Evolutionary conservation across 1,284 basidiomycete species (phyloP).

Genomic region (Melampsora larici-populina): DNA sequence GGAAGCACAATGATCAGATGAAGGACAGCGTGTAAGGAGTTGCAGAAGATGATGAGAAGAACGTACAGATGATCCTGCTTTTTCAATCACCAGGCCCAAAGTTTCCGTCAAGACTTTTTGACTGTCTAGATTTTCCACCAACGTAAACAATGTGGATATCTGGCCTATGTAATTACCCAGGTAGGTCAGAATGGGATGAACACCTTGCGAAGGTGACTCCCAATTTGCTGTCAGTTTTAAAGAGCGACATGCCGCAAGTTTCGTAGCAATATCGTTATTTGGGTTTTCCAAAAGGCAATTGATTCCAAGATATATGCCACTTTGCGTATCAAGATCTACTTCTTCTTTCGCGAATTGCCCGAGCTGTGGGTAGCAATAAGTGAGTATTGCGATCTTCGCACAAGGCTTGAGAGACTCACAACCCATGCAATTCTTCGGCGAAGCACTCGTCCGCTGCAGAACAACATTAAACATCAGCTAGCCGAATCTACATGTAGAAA

Average conservation of each 20-base stretch:
- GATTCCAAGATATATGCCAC: slow-evolving; percentile 18
- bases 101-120: slow-evolving; percentile 38
- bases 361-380: slow-evolving; percentile 3
- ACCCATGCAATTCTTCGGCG: slow-evolving; percentile 33
- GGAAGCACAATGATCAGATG: not conserved
- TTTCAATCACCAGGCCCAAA: slow-evolving; percentile 23
- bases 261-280: slow-evolving; percentile 34
- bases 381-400: not conserved
- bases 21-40: not conserved
- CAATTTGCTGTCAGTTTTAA: slow-evolving; percentile 36
- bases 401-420: not conserved
- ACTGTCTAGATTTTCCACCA: slow-evolving; percentile 35
- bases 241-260: slow-evolving; percentile 28
- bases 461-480: not conserved
- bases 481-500: not conserved
- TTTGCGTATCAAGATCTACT: slow-evolving; percentile 25
- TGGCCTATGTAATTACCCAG: slow-evolving; percentile 23
- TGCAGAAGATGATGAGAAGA: not conserved
- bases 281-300: slow-evolving; percentile 33
- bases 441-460: slow-evolving; percentile 26
- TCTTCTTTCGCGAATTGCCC: slow-evolving; percentile 36
- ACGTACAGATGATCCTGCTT: slow-evolving; percentile 8
- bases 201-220: slow-evolving; percentile 5
- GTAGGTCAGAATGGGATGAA: slow-evolving; percentile 14
- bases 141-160: slow-evolving; percentile 27